Evolutionary conservation across 192 early-diverging fungal species (phyloP).

Genomic region (Podochytrium sp.): DNA sequence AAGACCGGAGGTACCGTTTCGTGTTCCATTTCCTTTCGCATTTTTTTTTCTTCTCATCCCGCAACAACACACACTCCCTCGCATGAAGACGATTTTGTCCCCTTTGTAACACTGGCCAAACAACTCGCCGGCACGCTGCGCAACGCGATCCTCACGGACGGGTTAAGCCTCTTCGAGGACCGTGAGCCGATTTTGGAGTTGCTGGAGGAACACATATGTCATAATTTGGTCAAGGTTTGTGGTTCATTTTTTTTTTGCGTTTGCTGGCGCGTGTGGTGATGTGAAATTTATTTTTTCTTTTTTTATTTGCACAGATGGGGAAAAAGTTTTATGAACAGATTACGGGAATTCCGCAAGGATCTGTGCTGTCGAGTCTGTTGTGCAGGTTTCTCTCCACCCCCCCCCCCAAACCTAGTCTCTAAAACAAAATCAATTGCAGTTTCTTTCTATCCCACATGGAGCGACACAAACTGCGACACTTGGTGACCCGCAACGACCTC

Average conservation of each 20-base stretch:
- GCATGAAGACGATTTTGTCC: conserved; percentile 45
- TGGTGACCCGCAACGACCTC: conserved; percentile 48
- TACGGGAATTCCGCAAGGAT: conserved; percentile 91
- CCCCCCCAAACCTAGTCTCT: neutral
- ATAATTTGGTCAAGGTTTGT: conserved; percentile 68
- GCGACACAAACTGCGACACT: conserved; percentile 46
- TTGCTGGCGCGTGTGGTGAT: too few species aligned
- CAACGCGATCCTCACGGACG: conserved; percentile 73
- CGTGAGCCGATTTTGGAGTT: conserved; percentile 48
- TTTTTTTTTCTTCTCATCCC: too few species aligned
- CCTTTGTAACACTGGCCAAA: conserved; percentile 48
- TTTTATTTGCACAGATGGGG: conserved; percentile 48
- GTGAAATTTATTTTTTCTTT: too few species aligned
- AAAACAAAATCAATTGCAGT: conserved; percentile 36
- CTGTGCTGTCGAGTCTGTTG: conserved; percentile 79
- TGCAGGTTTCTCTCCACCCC: conserved; percentile 68
- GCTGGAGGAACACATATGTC: conserved; percentile 66
- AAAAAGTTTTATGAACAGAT: conserved; percentile 68
- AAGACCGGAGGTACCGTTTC: conserved; percentile 37
- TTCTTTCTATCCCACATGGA: conserved; percentile 83
- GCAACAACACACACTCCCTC: too few species aligned
- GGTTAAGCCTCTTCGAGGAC: conserved; percentile 64
- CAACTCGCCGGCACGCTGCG: conserved; percentile 49
- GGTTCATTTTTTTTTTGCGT: neutral
- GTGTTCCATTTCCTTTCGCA: too few species aligned